These are phyloP conservation scores for Ceratobasidium sp. DNA, from an alignment of 1,284 basidiomycete genomes.

Conservation along the genomic window DNA sequence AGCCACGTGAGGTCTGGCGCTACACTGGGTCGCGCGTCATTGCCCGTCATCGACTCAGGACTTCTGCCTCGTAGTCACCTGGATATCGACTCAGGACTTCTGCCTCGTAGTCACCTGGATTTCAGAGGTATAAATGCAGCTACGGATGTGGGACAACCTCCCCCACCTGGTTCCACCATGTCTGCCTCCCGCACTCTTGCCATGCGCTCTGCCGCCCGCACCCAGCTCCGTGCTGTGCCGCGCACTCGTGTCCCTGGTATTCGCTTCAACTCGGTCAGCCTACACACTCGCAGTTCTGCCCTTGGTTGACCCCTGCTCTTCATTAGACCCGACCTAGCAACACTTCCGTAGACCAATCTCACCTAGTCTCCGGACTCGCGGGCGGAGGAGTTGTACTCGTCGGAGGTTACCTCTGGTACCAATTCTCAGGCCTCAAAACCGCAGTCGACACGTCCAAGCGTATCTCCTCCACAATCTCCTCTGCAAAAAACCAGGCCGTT, in stretches of 20 bases:
- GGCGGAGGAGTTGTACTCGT: slow-evolving; percentile 55
- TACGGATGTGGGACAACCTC: not conserved
- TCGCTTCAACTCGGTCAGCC: slow-evolving; percentile 27
- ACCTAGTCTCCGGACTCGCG: slow-evolving; percentile 54
- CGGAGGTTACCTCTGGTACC: slow-evolving; percentile 57
- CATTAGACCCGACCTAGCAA: slow-evolving; percentile 1
- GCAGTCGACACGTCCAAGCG: slow-evolving; percentile 56
- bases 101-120: too few species aligned
- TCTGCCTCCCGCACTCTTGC: slow-evolving; percentile 36
- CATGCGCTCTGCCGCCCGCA: slow-evolving; percentile 32
- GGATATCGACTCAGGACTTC: too few species aligned
- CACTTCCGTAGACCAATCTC: not conserved
- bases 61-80: not conserved
- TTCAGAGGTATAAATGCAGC: slow-evolving; percentile 18
- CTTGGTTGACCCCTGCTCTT: not conserved
- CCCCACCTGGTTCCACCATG: slow-evolving; percentile 4
- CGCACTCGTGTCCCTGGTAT: slow-evolving; percentile 19
- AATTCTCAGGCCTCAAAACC: slow-evolving; percentile 57
- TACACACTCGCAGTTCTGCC: not conserved
- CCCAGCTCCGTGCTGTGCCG: slow-evolving; percentile 30
- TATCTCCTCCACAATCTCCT: slow-evolving; percentile 54
- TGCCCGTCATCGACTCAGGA: slow-evolving; percentile 15
- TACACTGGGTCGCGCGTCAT: not conserved
- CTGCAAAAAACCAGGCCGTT: slow-evolving; percentile 56
- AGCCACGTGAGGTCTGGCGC: not conserved